Evolutionary conservation across 495 filamentous ascomycete species (phyloP).

Genomic region (Penicillium riverlandense): DNA sequence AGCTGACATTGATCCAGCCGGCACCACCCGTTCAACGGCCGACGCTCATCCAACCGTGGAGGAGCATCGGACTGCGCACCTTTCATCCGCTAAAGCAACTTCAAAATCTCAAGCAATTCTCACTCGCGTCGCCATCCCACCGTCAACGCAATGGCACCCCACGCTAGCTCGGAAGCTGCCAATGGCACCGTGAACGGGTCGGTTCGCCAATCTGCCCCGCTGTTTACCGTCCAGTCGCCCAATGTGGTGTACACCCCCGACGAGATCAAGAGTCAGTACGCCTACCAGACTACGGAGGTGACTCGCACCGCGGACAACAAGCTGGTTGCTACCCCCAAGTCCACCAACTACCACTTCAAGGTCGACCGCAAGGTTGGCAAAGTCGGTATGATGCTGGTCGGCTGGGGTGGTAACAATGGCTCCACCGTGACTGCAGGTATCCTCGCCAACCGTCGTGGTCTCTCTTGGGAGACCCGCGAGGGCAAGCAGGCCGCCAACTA

Average conservation of each 20-base stretch:
- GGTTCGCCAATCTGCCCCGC: constrained; percentile 45
- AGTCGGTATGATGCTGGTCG: constrained; percentile 94
- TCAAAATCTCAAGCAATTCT: constrained; percentile 9
- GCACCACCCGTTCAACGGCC: constrained; percentile 97
- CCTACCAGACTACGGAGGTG: constrained; percentile 88
- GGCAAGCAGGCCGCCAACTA: constrained; percentile 84
- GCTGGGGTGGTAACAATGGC: constrained; percentile 98
- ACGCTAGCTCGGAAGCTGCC: constrained; percentile 64
- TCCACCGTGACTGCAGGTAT: constrained; percentile 96
- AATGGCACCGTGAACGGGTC: constrained; percentile 68
- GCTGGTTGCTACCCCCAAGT: constrained; percentile 76
- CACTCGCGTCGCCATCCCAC: constrained; percentile 17
- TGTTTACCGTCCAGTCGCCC: constrained; percentile 84
- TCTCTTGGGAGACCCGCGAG: constrained; percentile 90
- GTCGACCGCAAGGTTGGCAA: constrained; percentile 90
- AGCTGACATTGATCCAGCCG: constrained; percentile 42
- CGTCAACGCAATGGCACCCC: constrained; percentile 74
- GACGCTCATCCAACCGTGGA: constrained; percentile 84
- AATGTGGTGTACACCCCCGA: constrained; percentile 85
- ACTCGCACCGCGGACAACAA: constrained; percentile 65
- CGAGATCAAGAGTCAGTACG: constrained; percentile 90
- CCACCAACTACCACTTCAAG: constrained; percentile 95
- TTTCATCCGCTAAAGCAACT: constrained; percentile 49
- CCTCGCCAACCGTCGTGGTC: constrained; percentile 81
- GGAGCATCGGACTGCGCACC: constrained; percentile 73